These are phyloP conservation scores for Eucalyptus leucophloia DNA, from an alignment of 345 rosid species.

Conservation along the genomic window DNA sequence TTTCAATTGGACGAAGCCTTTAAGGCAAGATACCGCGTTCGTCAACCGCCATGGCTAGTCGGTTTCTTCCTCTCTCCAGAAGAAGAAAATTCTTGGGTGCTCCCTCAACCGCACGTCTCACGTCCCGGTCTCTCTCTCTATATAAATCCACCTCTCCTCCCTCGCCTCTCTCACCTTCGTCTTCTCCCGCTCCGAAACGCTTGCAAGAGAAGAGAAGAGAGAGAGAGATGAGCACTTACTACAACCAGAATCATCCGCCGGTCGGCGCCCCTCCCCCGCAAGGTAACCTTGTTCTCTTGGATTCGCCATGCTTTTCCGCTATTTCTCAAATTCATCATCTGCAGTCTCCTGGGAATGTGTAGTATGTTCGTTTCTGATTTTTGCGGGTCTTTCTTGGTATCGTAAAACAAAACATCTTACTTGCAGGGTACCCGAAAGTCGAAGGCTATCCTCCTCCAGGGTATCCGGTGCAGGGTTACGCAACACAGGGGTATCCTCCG, in stretches of 20 bases:
- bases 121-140: neutral
- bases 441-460: conserved; percentile 34
- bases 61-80: neutral
- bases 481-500: neutral
- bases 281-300: conserved; percentile 9
- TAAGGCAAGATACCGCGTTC: neutral
- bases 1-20: neutral
- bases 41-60: neutral
- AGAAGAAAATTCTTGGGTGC: neutral
- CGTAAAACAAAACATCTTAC: neutral
- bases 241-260: conserved; percentile 39
- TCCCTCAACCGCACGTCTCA: neutral
- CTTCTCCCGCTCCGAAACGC: neutral
- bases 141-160: neutral
- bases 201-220: neutral
- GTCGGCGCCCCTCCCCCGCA: conserved; percentile 61
- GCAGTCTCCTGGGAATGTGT: neutral
- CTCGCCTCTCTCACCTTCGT: neutral
- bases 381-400: no score
- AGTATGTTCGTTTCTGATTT: neutral
- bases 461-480: conserved; percentile 15
- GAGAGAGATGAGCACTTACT: conserved; percentile 26
- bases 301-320: neutral
- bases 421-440: neutral
- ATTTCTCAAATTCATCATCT: neutral